Conservation (phyloP, 1,284 basidiomycete genomes). For the Anthracocystis setariae region DNA sequence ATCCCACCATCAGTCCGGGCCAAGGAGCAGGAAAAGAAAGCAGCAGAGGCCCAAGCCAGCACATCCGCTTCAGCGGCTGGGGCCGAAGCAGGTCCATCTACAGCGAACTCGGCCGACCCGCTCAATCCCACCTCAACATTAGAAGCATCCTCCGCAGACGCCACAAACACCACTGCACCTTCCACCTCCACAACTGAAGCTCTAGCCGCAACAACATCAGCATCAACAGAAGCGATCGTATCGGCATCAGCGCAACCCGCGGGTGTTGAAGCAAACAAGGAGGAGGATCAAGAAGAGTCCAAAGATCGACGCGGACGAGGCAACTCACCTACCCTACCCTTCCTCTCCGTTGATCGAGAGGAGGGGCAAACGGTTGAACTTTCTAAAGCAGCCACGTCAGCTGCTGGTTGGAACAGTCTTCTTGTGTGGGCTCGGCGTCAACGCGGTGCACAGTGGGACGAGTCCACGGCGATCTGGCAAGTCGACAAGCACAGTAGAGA, state of each 20-base stretch:
- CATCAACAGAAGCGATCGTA: neutral
- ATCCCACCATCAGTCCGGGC: constrained; percentile 32
- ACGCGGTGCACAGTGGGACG: constrained; percentile 61
- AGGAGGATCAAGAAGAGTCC: constrained; percentile 2
- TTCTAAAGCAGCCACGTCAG: constrained; percentile 49
- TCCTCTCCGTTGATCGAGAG: constrained; percentile 21
- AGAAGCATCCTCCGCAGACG: neutral
- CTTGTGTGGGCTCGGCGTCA: constrained; percentile 57
- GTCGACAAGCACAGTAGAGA: constrained; percentile 46
- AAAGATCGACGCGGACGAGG: constrained; percentile 20
- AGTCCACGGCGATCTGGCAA: constrained; percentile 49
- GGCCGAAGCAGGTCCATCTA: neutral
- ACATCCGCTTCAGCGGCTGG: constrained; percentile 2
- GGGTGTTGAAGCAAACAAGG: neutral
- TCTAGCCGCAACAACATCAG: neutral
- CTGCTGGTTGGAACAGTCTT: constrained; percentile 60
- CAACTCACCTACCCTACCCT: constrained; percentile 38
- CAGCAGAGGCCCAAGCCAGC: neutral
- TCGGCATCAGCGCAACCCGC: neutral
- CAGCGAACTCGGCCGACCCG: neutral
- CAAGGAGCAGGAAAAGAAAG: constrained; percentile 32
- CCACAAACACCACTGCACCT: constrained; percentile 1
- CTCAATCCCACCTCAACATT: neutral
- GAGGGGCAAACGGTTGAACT: constrained; percentile 33
- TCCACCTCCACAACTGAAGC: neutral